These are phyloP conservation scores for Paraphoma chrysanthemicola DNA, from an alignment of 2,329 filamentous ascomycete species.

Conservation along the genomic window DNA sequence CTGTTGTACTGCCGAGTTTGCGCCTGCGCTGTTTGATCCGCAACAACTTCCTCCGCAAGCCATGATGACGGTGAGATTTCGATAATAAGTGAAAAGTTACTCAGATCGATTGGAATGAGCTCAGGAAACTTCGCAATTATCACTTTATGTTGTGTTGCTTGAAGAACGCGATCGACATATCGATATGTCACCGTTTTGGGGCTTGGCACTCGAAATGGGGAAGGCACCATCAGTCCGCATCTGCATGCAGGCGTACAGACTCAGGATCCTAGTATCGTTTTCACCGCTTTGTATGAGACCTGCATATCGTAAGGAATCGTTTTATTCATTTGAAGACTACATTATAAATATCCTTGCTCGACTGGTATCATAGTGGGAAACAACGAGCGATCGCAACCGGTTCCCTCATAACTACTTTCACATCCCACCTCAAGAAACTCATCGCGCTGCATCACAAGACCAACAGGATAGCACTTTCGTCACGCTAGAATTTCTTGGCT, in stretches of 20 bases:
- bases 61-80: background rate
- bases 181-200: slow-evolving; percentile 1
- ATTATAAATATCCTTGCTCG: background rate
- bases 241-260: background rate
- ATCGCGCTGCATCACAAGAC: no score
- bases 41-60: background rate
- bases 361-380: background rate
- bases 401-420: background rate
- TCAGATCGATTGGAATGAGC: no score
- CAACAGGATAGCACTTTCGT: no score
- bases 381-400: background rate
- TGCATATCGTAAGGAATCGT: background rate
- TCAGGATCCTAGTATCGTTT: no score
- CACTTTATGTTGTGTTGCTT: no score
- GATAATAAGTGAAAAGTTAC: no score
- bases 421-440: background rate
- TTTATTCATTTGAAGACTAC: background rate
- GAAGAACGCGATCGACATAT: background rate
- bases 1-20: background rate
- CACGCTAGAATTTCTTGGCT: no score
- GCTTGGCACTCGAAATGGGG: background rate
- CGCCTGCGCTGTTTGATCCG: background rate
- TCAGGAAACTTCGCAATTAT: no score
- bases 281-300: no score
- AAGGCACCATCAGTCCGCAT: background rate